phyloP scores from a whole-genome alignment of 371 early-diverging fungal genomes.

The Sporodiniella umbellata region DNA sequence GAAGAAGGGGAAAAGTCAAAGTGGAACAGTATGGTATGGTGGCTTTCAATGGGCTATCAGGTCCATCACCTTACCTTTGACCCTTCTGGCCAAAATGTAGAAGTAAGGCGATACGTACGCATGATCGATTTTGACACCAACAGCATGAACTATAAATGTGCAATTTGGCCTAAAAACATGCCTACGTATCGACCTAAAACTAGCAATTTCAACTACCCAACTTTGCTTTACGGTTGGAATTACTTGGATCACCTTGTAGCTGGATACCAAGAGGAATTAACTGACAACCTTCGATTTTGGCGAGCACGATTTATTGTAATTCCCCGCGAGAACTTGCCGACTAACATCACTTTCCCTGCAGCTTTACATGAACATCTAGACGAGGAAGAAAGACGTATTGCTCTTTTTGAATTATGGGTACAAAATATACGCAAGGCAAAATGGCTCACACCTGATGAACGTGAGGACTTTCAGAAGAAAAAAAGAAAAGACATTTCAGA shows the following conservation, averaged over 20 bases:
- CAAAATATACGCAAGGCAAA: conserved; percentile 70
- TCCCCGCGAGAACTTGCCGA: conserved; percentile 71
- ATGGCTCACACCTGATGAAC: conserved; percentile 47
- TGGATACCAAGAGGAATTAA: conserved; percentile 84
- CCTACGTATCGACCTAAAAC: conserved; percentile 54
- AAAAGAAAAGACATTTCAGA: conserved; percentile 41
- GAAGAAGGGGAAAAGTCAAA: conserved; percentile 24
- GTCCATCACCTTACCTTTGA: conserved; percentile 78
- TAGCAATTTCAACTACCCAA: conserved; percentile 74
- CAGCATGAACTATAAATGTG: conserved; percentile 70
- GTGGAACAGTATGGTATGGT: conserved; percentile 58
- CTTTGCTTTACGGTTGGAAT: conserved; percentile 89
- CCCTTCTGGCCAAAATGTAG: conserved; percentile 69
- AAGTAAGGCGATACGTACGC: conserved; percentile 87
- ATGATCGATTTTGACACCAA: conserved; percentile 57
- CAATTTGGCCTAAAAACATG: conserved; percentile 83
- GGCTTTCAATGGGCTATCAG: conserved; percentile 82
- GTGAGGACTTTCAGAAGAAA: conserved; percentile 42
- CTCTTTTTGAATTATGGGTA: conserved; percentile 81
- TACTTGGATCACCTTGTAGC: conserved; percentile 84
- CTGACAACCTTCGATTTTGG: conserved; percentile 81
- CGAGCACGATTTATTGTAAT: conserved; percentile 88
- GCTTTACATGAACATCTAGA: conserved; percentile 59
- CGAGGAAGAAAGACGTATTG: conserved; percentile 89
- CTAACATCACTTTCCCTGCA: conserved; percentile 22